Evolutionary conservation across 2,329 filamentous ascomycete genomes (phyloP).

Genomic region (Pseudogymnoascus sp.): DNA sequence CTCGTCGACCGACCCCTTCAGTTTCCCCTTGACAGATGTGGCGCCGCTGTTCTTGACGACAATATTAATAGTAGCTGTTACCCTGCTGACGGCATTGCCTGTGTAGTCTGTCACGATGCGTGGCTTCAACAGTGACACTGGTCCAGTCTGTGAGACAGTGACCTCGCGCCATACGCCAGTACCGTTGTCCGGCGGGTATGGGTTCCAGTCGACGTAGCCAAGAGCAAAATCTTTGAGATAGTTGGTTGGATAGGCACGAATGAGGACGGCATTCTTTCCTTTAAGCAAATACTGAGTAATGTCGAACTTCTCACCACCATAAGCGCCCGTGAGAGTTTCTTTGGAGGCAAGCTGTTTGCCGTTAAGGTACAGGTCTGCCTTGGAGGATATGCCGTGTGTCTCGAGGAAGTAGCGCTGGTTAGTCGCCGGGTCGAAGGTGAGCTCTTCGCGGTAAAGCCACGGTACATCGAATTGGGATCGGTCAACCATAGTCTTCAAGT

Average conservation of each 20-base stretch:
- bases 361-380: constrained; percentile 52
- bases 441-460: constrained; percentile 51
- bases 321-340: constrained; percentile 44
- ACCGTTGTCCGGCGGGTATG: constrained; percentile 51
- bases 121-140: constrained; percentile 32
- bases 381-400: constrained; percentile 51
- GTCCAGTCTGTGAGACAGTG: constrained; percentile 45
- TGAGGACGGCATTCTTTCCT: constrained; percentile 41
- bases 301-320: constrained; percentile 47
- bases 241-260: constrained; percentile 48
- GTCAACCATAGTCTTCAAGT: constrained; percentile 36
- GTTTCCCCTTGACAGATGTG: constrained; percentile 23
- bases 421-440: constrained; percentile 30
- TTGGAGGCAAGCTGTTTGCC: constrained; percentile 42
- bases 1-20: constrained; percentile 20
- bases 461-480: constrained; percentile 41
- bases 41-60: constrained; percentile 9
- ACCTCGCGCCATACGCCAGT: constrained; percentile 55
- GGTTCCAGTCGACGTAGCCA: constrained; percentile 56
- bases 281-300: constrained; percentile 36
- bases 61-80: constrained; percentile 9
- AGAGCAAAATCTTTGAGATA: constrained; percentile 51
- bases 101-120: constrained; percentile 11
- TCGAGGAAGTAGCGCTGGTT: constrained; percentile 42
- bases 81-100: not conserved